Conservation (phyloP, 2,329 filamentous ascomycete species). For the Aspergillus aculeatinus region DNA sequence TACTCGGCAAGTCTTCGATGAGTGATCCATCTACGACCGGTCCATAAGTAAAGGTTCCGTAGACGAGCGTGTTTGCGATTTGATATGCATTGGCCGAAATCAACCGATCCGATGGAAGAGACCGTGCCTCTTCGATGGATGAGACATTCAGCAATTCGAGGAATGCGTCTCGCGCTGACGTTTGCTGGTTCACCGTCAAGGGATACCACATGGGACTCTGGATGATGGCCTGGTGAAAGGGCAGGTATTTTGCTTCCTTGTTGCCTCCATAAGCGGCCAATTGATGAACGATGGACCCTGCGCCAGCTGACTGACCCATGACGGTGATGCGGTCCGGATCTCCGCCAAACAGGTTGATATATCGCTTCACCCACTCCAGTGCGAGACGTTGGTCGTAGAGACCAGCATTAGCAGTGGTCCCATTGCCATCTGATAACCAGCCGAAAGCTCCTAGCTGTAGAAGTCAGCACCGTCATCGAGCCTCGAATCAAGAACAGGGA, state of each 20-base stretch:
- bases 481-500: constrained; percentile 9
- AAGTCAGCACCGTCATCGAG: background rate
- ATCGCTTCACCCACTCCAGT: constrained; percentile 57
- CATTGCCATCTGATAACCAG: constrained; percentile 48
- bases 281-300: constrained; percentile 56
- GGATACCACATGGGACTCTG: constrained; percentile 47
- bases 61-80: constrained; percentile 32
- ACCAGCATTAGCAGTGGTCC: constrained; percentile 48
- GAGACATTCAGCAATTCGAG: constrained; percentile 44
- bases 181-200: constrained; percentile 35
- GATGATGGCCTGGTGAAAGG: constrained; percentile 43
- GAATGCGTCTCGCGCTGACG: constrained; percentile 41
- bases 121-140: constrained; percentile 46
- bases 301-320: constrained; percentile 50
- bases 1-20: constrained; percentile 48
- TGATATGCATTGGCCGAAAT: constrained; percentile 48
- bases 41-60: constrained; percentile 47
- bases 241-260: constrained; percentile 27
- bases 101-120: constrained; percentile 40
- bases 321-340: constrained; percentile 50
- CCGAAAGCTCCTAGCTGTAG: constrained; percentile 49
- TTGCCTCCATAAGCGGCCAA: constrained; percentile 54
- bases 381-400: constrained; percentile 57
- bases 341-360: constrained; percentile 58
- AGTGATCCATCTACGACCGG: constrained; percentile 54